phyloP scores from a whole-genome alignment of 768 basidiomycete genomes.

The Agrocybe pediades region DNA sequence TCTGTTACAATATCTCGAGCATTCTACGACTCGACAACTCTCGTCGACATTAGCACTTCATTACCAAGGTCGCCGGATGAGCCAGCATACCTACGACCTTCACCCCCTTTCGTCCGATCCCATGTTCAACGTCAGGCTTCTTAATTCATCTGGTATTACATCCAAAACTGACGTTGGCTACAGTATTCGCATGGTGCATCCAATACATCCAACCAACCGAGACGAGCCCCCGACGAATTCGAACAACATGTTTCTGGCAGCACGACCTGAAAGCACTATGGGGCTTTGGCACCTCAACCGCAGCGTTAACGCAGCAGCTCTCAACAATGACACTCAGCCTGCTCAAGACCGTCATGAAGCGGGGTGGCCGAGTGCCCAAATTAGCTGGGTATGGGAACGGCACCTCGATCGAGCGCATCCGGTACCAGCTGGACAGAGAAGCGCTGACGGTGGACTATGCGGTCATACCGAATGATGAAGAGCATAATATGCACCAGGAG shows the following conservation, averaged over 20 bases:
- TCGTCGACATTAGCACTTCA: constrained; percentile 93
- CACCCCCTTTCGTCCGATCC: constrained; percentile 91
- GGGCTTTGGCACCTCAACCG: constrained; percentile 68
- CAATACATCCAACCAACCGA: constrained; percentile 54
- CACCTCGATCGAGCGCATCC: constrained; percentile 75
- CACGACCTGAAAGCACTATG: constrained; percentile 89
- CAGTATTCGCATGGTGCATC: constrained; percentile 94
- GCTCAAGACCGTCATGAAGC: constrained; percentile 77
- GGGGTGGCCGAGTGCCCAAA: constrained; percentile 74
- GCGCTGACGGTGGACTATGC: constrained; percentile 83
- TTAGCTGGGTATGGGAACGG: constrained; percentile 80
- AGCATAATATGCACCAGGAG: constrained; percentile 33
- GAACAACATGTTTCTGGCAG: constrained; percentile 94
- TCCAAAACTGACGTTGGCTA: constrained; percentile 11
- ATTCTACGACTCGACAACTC: constrained; percentile 75
- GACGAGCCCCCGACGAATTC: constrained; percentile 48
- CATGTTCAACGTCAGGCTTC: constrained; percentile 62
- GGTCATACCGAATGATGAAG: constrained; percentile 76
- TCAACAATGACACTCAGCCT: constrained; percentile 84
- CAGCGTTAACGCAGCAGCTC: constrained; percentile 73
- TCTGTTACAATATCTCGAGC: constrained; percentile 91
- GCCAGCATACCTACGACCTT: constrained; percentile 87
- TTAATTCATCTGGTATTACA: constrained; percentile 7
- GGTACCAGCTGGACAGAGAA: constrained; percentile 82
- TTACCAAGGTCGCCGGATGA: constrained; percentile 89